Conservation (phyloP, 495 filamentous ascomycete species). For the Aspergillus olivimuriae region DNA sequence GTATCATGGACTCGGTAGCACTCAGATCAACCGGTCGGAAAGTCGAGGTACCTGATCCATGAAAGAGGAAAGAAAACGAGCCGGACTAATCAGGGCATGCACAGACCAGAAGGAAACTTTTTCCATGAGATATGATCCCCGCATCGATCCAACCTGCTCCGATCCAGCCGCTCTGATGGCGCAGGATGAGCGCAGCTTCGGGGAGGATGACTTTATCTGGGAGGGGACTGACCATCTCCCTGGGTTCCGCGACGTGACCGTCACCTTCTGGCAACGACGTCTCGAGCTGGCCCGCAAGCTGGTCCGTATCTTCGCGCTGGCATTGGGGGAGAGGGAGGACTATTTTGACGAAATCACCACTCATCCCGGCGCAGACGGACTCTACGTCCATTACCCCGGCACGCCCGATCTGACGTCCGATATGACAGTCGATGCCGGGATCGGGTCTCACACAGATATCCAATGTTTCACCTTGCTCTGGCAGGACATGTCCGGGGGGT, state of each 20-base stretch:
- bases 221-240: conserved; percentile 40
- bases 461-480: conserved; percentile 53
- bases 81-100: neutral
- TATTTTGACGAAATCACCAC: conserved; percentile 48
- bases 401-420: conserved; percentile 26
- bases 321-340: conserved; percentile 40
- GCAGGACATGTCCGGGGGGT: conserved; percentile 46
- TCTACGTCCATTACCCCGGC: conserved; percentile 46
- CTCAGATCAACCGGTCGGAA: conserved; percentile 23
- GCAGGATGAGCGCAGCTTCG: conserved; percentile 29
- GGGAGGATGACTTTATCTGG: conserved; percentile 43
- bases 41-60: conserved; percentile 13
- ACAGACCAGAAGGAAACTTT: conserved; percentile 38
- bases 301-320: conserved; percentile 43
- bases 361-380: conserved; percentile 42
- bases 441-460: conserved; percentile 54
- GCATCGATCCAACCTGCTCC: conserved; percentile 37
- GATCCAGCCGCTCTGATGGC: conserved; percentile 26
- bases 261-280: conserved; percentile 42
- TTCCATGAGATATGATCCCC: conserved; percentile 37
- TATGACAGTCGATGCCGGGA: conserved; percentile 32
- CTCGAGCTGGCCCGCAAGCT: conserved; percentile 42
- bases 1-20: conserved; percentile 21
- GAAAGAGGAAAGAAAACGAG: too few species aligned
- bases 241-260: conserved; percentile 37